Base-by-base conservation (phyloP, 192 early-diverging fungal genomes). In the Dispira parvispora region DNA sequence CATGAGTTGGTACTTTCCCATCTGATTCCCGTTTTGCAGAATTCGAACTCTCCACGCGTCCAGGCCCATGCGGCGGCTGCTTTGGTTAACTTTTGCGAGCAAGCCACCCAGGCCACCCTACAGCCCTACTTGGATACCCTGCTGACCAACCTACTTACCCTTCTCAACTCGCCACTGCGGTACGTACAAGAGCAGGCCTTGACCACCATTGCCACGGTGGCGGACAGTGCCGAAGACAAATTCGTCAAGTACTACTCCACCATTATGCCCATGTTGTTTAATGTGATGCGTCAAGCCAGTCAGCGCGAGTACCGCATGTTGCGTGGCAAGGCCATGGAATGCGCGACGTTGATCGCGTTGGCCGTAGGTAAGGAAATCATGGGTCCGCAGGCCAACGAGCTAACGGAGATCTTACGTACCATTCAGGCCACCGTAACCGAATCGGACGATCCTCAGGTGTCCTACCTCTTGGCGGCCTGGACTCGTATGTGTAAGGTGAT, bases 121-220 rank as follows among this genome's bases (percentile, higher is more conserved):
- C 85, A 88, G 62, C 91, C 91, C 26, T 95, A 90, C 71, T 73
- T 99, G 64, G 89, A 91, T 70, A 77, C 82, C 61, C 86, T 99
- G 69, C 87, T 99, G 64, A 79, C 87, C 66, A 84, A 82, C 46
- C 82, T 97, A 56, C 67, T 94, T 68, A 71, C 81, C 13, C 84
- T 99, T 63, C 78, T 98, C 57, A 85, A 83, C 72, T 87, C 85
- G 23, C 73, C 75, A 21, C 88, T 87, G 71, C 90, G 82, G 38
- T 99, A 93, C 71, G 91, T 96, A 49, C 97, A 98, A 74, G 95
- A 99, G 72, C 95, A 99, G 75, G 93, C 93, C 38, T 89, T 99
- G 65, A 98, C 97, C 27, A 89, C 94, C 18, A 90, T 99, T 63
- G 94, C 95, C 53, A 93, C 91, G 0, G 86, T 98, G 26, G 97